phyloP scores from a whole-genome alignment of 1,139 yeast species.

The Kluyveromyces sp. region DNA sequence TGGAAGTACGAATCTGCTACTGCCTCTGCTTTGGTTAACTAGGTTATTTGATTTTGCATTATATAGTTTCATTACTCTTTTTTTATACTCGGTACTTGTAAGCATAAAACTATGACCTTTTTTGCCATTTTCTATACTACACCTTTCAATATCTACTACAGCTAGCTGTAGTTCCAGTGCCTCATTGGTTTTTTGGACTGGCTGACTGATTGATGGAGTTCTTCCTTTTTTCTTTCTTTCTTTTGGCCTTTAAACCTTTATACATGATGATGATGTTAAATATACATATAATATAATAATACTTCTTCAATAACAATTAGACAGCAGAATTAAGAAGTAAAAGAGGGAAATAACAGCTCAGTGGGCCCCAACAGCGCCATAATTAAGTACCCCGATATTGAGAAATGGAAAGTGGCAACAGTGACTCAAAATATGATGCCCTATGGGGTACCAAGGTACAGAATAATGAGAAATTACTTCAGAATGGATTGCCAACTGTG shows the following conservation, averaged over 20 bases:
- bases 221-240: no score
- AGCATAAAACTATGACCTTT: constrained; percentile 1
- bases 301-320: no score
- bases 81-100: background rate
- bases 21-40: constrained; percentile 99
- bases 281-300: no score
- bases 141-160: background rate
- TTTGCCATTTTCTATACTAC: background rate
- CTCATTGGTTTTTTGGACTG: no score
- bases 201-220: no score
- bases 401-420: constrained; percentile 7
- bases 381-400: no score
- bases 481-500: constrained; percentile 32
- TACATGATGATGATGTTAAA: no score
- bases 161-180: no score
- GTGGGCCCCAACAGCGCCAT: no score
- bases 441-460: constrained; percentile 10
- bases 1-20: constrained; percentile 99
- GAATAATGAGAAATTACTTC: constrained; percentile 3
- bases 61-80: background rate
- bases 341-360: background rate
- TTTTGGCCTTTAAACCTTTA: no score
- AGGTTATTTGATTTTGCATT: constrained; percentile 26
- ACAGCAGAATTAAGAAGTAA: no score
- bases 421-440: constrained; percentile 4